Base-by-base conservation (phyloP, 2,329 filamentous ascomycete species). In the Lachnellula subtilissima region DNA sequence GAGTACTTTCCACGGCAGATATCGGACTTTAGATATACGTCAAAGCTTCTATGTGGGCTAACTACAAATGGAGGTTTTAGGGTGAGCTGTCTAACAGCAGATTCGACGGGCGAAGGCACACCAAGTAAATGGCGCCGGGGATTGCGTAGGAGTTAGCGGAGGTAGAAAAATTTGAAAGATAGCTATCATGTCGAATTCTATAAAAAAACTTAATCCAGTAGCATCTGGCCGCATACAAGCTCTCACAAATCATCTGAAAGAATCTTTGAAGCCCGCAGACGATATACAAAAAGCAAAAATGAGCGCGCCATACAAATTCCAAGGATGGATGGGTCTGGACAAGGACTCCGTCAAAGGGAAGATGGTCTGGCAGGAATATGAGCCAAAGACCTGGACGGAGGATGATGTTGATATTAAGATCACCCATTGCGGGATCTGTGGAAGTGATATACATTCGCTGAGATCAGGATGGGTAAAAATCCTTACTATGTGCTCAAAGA, bases 401-500 rank as follows among this genome's bases (percentile, higher is more conserved):
- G 75, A 73, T 51, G 76, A 79, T 66, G 67, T 81, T 50, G 78
- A 81, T 66, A 76, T 81, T 56, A 71, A 75, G 55, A 68, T 81
- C 55, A 74, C 75, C 35, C 76, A 80, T 64, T 80, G 78, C 61
- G 78, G 77, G 57, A 73, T 80, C 45, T 80, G 78, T 57, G 77
- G 74, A 17, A 63, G 59, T 19, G 70, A 73, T 64, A 15, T 71
- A 4, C 70, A 73, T 51, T 68, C 66, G 23, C 57, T 73, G 9
- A 59, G 64, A 39, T 65, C 62, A 36, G 70, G 70, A 32, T 73
- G 70, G 65, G 25, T 59, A 52, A 32, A 56, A 53, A 42, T 14
- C 19, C 32, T 39, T 15, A 42, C 23, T n/a, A 45, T 25, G 35
- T 22, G 6, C 3, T 42, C 2, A 50, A 19, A 8, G 47, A 12